Evolutionary conservation across 2,329 filamentous ascomycete species (phyloP), one percentile per base, ranked within the genome.

Genomic region (Penicillium psychrosexuale): DNA sequence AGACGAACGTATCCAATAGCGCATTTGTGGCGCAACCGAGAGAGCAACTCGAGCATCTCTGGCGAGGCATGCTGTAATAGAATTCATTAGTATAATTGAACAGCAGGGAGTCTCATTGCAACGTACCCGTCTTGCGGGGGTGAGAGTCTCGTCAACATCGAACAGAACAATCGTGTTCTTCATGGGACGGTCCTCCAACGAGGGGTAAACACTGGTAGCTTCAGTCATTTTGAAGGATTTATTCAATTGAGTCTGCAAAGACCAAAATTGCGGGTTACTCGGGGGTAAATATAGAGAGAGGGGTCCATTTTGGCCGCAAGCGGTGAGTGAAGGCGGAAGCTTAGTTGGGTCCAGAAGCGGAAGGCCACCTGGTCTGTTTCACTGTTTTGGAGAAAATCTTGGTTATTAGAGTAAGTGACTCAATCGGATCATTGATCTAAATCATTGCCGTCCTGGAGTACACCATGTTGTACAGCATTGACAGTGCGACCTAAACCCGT

Each of bases 111-210:
- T 19, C 15, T 17, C 44, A 15, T 30, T 45, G 46, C n/a, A 36
- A 74, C 81, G 58, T 80, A 95, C 90, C 66, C 82, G 81, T 63
- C 94, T 86, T 43, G 94, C 87, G 39, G 86, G 88, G 15, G 91
- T 94, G 65, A 99, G 84, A 30, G 94, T 97, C 69, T 85, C 90
- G 73, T 99, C 94, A 57, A 99, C 94, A 77, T 99, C 94, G 77
- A 99, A 99, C 61, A 99, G 87, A 70, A 85, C 87, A 75, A 99
- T 89, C 62, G 93, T 97, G 82, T 94, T 91, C 79, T 92, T 90
- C 75, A 97, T 78, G 40, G 90, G 90, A 64, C 94, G 90, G 68
- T 93, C 82, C 72, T 87, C 83, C 63, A 97, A 84, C 60, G 91
- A 84, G 53, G 91, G 88, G 76, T 87, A 89, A 34, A 69, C 56